These are phyloP conservation scores for Massarina eburnea DNA, from an alignment of 2,329 filamentous ascomycete species.

Conservation along the genomic window DNA sequence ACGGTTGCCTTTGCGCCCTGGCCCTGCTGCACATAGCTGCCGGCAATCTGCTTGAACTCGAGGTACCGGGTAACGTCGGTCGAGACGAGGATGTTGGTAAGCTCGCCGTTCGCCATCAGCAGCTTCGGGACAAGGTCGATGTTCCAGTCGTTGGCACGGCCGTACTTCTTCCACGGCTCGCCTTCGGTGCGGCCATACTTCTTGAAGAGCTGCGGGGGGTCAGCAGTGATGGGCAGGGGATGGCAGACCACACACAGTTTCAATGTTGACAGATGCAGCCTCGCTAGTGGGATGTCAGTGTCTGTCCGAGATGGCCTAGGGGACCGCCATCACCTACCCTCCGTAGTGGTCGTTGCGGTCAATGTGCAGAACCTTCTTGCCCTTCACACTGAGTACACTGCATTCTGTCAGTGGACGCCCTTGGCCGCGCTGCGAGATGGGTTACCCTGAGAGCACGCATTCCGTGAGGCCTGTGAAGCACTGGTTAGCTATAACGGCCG, in stretches of 20 bases:
- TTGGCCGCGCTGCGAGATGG: constrained; percentile 10
- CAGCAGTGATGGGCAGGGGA: constrained; percentile 25
- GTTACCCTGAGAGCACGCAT: constrained; percentile 95
- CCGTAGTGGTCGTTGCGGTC: constrained; percentile 98
- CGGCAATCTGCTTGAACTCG: constrained; percentile 70
- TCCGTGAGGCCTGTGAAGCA: constrained; percentile 78
- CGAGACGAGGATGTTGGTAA: constrained; percentile 97
- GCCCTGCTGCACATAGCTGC: constrained; percentile 94
- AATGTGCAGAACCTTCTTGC: constrained; percentile 98
- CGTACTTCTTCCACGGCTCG: constrained; percentile 98
- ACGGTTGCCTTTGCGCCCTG: constrained; percentile 81
- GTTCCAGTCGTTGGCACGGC: constrained; percentile 97
- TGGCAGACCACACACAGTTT: constrained; percentile 63
- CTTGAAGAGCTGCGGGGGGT: constrained; percentile 79
- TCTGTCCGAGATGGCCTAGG: constrained; percentile 6
- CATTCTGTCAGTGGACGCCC: constrained; percentile 17
- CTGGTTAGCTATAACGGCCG: constrained; percentile 30
- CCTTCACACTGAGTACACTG: constrained; percentile 95
- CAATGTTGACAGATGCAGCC: constrained; percentile 94
- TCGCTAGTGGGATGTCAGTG: constrained; percentile 62
- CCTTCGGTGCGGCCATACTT: constrained; percentile 86
- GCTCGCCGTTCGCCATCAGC: constrained; percentile 96
- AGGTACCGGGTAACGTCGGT: constrained; percentile 69
- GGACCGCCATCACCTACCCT: constrained; percentile 64
- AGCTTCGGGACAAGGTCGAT: constrained; percentile 98